Percentiles rank a stretch among this genome's conserved stretches.
Conservation (phyloP, 257 asterid species). For the Plectranthus barbatus region DNA sequence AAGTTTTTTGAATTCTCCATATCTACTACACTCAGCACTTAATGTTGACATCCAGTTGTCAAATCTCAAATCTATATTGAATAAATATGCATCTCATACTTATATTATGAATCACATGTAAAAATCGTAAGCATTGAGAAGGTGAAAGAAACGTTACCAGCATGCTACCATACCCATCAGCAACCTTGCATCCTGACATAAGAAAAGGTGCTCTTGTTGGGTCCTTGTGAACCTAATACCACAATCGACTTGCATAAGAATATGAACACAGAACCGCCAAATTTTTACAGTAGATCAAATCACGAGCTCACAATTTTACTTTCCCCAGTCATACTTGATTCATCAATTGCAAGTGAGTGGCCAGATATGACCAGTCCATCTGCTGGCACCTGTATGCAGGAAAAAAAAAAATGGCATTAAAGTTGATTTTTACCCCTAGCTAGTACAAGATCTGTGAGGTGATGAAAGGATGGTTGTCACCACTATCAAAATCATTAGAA, state of each 20-base stretch:
- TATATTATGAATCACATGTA: not conserved
- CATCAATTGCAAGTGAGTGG: conserved; percentile 86
- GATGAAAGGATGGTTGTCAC: too few relatives aligned
- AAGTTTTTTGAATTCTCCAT: not conserved
- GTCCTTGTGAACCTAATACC: conserved; percentile 73
- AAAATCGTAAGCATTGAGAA: not conserved
- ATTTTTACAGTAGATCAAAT: not conserved
- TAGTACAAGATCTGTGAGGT: too few relatives aligned
- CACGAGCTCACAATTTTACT: conserved; percentile 72
- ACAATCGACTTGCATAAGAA: conserved; percentile 12
- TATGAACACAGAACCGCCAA: not conserved
- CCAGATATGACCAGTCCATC: conserved; percentile 77
- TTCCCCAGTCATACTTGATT: conserved; percentile 99
- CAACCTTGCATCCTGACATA: conserved; percentile 97
- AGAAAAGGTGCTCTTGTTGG: conserved; percentile 69
- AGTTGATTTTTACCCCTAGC: too few relatives aligned
- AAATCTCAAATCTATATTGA: conserved; percentile 1
- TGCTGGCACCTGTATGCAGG: conserved; percentile 68
- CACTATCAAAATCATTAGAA: too few relatives aligned
- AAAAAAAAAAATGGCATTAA: not conserved
- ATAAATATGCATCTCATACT: not conserved
- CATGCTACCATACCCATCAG: conserved; percentile 96
- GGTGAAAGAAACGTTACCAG: conserved; percentile 48
- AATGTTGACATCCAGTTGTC: not conserved
- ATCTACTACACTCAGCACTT: not conserved